phyloP scores from a whole-genome alignment of 140 eudicot genomes.

The Bidens hawaiensis region DNA sequence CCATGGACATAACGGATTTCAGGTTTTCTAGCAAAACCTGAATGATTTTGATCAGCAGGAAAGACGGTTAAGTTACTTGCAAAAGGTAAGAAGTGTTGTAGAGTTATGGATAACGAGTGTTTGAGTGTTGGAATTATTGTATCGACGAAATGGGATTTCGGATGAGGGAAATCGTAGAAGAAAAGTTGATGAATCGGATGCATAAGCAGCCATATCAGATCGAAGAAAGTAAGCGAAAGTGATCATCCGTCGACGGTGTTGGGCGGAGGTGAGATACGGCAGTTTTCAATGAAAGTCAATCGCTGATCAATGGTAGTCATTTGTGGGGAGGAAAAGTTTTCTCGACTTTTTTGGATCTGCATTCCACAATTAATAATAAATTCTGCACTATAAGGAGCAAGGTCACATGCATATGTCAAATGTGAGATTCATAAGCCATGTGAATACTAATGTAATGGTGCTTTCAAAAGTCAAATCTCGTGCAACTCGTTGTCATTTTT shows the following conservation, averaged over 20 bases:
- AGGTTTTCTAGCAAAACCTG: neutral
- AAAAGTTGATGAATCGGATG: constrained; percentile 26
- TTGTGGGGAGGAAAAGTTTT: no score
- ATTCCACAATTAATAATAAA: no score
- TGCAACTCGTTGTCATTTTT: no score
- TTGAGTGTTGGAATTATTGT: constrained; percentile 42
- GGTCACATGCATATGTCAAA: no score
- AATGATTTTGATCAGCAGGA: neutral
- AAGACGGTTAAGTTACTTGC: constrained; percentile 33
- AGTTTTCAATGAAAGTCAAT: no score
- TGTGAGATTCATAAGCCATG: no score
- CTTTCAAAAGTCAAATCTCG: no score
- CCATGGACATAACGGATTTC: constrained; percentile 34
- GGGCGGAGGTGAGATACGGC: constrained; percentile 25
- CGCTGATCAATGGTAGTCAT: no score
- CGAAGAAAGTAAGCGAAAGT: constrained; percentile 37
- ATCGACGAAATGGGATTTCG: constrained; percentile 11
- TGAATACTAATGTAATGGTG: no score
- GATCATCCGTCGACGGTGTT: constrained; percentile 11
- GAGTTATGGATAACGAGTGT: constrained; percentile 47
- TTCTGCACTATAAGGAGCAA: no score
- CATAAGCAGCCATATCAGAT: constrained; percentile 29
- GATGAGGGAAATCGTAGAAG: constrained; percentile 29
- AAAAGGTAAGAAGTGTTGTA: constrained; percentile 47
- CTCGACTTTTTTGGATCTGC: no score